Percentiles rank a stretch among this genome's conserved stretches.
Conservation (phyloP, 2,329 filamentous ascomycete genomes). For the Penicillium glabrum region DNA sequence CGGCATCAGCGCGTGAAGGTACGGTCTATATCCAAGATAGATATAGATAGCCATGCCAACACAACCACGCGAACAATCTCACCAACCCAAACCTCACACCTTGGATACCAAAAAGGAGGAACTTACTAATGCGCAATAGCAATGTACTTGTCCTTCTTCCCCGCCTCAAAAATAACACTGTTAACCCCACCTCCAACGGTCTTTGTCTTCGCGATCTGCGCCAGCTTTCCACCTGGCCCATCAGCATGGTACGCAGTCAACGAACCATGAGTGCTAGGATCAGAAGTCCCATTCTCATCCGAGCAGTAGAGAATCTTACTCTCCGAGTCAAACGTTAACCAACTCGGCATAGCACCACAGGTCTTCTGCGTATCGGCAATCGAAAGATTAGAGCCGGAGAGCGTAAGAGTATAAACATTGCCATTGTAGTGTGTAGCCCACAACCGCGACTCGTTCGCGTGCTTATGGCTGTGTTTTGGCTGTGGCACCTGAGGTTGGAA, state of each 20-base stretch:
- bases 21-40: not conserved
- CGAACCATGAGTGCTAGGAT: slow-evolving; percentile 27
- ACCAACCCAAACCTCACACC: not conserved
- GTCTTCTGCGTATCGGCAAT: slow-evolving; percentile 26
- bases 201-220: slow-evolving; percentile 17
- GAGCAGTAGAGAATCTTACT: slow-evolving; percentile 34
- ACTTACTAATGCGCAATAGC: slow-evolving; percentile 42
- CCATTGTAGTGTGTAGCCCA: slow-evolving; percentile 25
- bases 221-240: slow-evolving; percentile 19
- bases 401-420: slow-evolving; percentile 20
- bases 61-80: not conserved
- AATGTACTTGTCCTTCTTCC: slow-evolving; percentile 25
- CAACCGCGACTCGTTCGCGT: slow-evolving; percentile 3
- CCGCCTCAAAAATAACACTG: slow-evolving; percentile 33
- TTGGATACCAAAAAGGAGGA: not conserved
- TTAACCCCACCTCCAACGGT: slow-evolving; percentile 34
- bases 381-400: slow-evolving; percentile 18
- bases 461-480: not conserved
- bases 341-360: slow-evolving; percentile 38
- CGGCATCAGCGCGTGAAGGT: not conserved
- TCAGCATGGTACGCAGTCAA: slow-evolving; percentile 24
- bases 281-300: slow-evolving; percentile 30
- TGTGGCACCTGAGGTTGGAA: not conserved
- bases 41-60: not conserved
- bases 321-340: slow-evolving; percentile 33